Evolutionary conservation across 257 asterid species (phyloP), one percentile per base, ranked within the genome.

Genomic region (Solanum tacnaense): DNA sequence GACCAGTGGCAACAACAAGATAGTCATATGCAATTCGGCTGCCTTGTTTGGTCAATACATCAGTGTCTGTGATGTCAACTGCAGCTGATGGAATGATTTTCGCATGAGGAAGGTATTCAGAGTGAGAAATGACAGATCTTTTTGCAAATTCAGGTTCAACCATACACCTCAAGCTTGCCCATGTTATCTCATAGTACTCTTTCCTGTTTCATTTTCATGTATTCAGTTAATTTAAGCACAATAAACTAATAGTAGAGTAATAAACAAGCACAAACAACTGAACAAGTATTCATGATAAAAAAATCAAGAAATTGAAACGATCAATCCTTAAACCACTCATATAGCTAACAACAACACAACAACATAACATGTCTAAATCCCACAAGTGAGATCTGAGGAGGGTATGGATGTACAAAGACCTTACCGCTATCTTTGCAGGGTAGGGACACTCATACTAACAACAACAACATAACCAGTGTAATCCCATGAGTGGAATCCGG

Each of bases 1-100:
- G 99, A 34, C 99, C 99, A 20, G 98, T 95, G 85, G 99, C 98
- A 76, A 97, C 86, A 86, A 96, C 96, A 79, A 96, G 98, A 92
- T 94, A 97, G 90, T 97, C 98, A 74, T 92, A 97, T 5, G 89
- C 92, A 83, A 95, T 34, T 7, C 15, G 18, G 39, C 87, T 92
- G 78, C 99, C 99, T 38, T 94, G 92, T 62, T 91, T 93, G 44
- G 98, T 95, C 88, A 87, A 13, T 29, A 97, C 95, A 90, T 94
- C 97, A 67, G 72, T 84, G 29, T 75, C 89, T 13, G 95, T 96
- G 91, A 96, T 89, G 87, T 84, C 90, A 87, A 92, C 88, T 21
- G 98, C 98, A 20, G 96, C 21, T 84, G 96, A 90, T 70, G 94
- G 67, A 73, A 97, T 75, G 46, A 97, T 15, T 21, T 88, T 90